These are phyloP conservation scores for Amaranthus tricolor DNA, from an alignment of 179 eudicot genomes.

Conservation along the genomic window DNA sequence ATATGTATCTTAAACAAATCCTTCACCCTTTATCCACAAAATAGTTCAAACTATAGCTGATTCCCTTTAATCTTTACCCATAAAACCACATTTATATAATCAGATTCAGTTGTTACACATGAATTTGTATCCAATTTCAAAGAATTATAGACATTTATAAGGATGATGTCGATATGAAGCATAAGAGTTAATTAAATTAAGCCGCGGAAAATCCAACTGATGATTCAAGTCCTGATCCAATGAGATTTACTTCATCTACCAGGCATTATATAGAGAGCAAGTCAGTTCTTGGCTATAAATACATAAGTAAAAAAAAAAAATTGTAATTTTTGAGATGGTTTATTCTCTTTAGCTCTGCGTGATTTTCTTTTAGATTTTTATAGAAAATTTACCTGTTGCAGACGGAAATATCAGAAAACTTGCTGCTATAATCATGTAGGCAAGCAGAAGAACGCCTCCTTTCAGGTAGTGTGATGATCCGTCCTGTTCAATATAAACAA, in stretches of 20 bases:
- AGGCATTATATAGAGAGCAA: slow-evolving; percentile 4
- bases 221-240: slow-evolving; percentile 23
- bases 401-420: slow-evolving; percentile 42
- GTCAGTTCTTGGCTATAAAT: slow-evolving; percentile 4
- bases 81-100: slow-evolving; percentile 4
- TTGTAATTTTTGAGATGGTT: neutral
- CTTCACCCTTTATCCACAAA: neutral
- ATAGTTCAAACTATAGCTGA: slow-evolving; percentile 1
- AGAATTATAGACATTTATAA: neutral
- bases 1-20: too few species aligned
- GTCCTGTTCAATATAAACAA: slow-evolving; percentile 35
- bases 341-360: neutral
- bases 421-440: slow-evolving; percentile 42
- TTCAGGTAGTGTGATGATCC: slow-evolving; percentile 70
- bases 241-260: slow-evolving; percentile 27
- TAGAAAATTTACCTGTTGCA: slow-evolving; percentile 21
- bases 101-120: slow-evolving; percentile 12
- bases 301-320: too few species aligned
- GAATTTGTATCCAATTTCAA: slow-evolving; percentile 4
- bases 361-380: neutral
- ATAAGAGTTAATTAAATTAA: slow-evolving; percentile 12
- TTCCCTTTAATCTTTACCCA: slow-evolving; percentile 5
- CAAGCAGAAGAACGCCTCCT: slow-evolving; percentile 50
- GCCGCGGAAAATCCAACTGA: slow-evolving; percentile 22
- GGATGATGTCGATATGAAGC: slow-evolving; percentile 7